phyloP scores from a whole-genome alignment of 73 alveolate species.

The Stentor roeselii region DNA sequence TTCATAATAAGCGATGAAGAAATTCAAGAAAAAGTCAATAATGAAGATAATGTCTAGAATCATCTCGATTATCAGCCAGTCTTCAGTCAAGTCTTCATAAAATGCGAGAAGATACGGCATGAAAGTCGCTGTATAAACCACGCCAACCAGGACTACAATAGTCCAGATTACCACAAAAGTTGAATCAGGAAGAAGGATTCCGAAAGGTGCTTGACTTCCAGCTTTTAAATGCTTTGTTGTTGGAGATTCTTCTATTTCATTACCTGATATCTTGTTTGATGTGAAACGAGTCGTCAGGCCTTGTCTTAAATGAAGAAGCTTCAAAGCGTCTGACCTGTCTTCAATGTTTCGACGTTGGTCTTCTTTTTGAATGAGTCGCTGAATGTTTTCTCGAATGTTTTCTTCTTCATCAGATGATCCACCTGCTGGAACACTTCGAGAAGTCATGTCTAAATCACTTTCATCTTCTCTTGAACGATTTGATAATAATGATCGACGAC shows the following conservation, averaged over 20 bases:
- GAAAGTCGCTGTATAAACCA: conserved; percentile 42
- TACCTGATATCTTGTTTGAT: neutral
- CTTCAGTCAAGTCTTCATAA: conserved; percentile 24
- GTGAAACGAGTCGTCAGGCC: neutral
- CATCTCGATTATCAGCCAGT: conserved; percentile 20
- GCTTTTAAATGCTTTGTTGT: neutral
- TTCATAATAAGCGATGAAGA: conserved; percentile 66
- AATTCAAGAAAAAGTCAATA: conserved; percentile 56
- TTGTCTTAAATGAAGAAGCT: neutral
- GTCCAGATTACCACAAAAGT: conserved; percentile 31
- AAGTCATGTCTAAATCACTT: neutral
- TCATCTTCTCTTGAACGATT: neutral
- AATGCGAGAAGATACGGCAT: conserved; percentile 40
- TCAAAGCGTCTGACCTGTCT: conserved; percentile 3
- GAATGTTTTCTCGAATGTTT: conserved; percentile 7
- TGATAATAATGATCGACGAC: neutral
- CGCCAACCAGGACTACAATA: conserved; percentile 32
- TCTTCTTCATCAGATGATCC: conserved; percentile 23
- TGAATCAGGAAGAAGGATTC: conserved; percentile 41
- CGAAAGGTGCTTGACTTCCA: neutral
- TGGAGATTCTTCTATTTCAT: neutral
- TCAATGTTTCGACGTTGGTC: neutral
- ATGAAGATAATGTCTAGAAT: conserved; percentile 45
- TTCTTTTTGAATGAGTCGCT: neutral
- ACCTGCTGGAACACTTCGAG: neutral